Base-by-base conservation (phyloP, 1,139 yeast genomes). In the Geotrichum klebahnii region DNA sequence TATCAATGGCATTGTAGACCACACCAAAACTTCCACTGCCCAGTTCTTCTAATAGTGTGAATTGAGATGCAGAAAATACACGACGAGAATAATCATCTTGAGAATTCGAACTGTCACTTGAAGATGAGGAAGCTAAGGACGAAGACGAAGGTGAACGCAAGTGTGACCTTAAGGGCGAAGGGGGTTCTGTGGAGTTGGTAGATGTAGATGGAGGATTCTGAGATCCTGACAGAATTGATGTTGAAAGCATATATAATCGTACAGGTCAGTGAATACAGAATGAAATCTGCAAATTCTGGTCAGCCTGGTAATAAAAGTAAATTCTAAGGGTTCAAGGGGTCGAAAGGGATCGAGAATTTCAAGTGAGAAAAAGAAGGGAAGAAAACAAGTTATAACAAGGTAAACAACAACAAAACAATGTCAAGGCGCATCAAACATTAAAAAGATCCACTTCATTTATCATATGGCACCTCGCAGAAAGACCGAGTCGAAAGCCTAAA, bases 1-100 rank as follows among this genome's bases (percentile, higher is more conserved):
- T 74, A 57, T 84, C 80, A 8, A 79, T 64, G 0, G 92, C 96
- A 45, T 83, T 72, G 67, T 83, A 88, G 1, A 88, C 96, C 1
- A 83, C 85, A 0, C 96, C 96, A 66, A 87, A 88, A 3, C 92
- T 90, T 0, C 96, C 96, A 51, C 86, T 72, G 1, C 96, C 96
- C 1, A 88, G 81, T 64, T 86, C 90, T 57, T 84, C 90, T 56
- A 76, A 77, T 3, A 88, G 76, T 44, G 79, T 72, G 57, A 79
- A 80, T 61, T 79, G 82, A 50, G 71, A 73, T 12, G 78, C 77
- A 32, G 69, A 57, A 52, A 61, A 70, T 24, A 56, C 57, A 42
- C 68, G 54, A 37, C 72, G 50, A 8, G 40, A 38, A 19, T 46
- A 34, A 17, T 43, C 46, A 26, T 12, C 12, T 26, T 12, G 31